Conservation (phyloP, 768 basidiomycete genomes). For the Boletus subcaerulescens region DNA sequence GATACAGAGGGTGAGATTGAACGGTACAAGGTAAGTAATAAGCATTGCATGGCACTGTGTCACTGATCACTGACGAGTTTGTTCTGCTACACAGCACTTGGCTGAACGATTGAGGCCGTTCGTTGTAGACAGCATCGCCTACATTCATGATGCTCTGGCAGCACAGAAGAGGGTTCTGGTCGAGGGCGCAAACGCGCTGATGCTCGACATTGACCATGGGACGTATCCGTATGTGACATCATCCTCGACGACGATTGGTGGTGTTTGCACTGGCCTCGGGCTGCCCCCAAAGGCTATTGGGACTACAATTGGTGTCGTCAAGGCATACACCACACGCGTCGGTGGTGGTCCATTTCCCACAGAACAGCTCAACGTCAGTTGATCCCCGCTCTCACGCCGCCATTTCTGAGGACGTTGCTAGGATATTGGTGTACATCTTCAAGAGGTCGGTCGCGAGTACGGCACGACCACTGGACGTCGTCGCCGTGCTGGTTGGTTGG, state of each 20-base stretch:
- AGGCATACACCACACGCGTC: slow-evolving; percentile 97
- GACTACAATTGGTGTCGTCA: slow-evolving; percentile 89
- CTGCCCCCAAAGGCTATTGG: slow-evolving; percentile 89
- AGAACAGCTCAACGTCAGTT: slow-evolving; percentile 82
- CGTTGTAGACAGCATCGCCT: slow-evolving; percentile 85
- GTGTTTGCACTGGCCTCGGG: slow-evolving; percentile 96
- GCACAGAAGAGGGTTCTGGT: slow-evolving; percentile 81
- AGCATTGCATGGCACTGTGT: neutral
- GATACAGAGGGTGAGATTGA: slow-evolving; percentile 95
- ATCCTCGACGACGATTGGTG: slow-evolving; percentile 89
- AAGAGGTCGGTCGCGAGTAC: slow-evolving; percentile 91
- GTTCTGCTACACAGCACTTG: slow-evolving; percentile 55
- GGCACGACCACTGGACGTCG: slow-evolving; percentile 92
- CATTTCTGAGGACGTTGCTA: slow-evolving; percentile 28
- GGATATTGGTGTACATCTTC: slow-evolving; percentile 82
- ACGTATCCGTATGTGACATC: slow-evolving; percentile 99
- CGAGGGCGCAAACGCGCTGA: slow-evolving; percentile 96
- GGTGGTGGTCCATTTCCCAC: slow-evolving; percentile 99
- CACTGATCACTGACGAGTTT: neutral
- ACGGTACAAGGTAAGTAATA: slow-evolving; percentile 75
- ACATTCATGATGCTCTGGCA: slow-evolving; percentile 76
- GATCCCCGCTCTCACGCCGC: neutral
- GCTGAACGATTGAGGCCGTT: slow-evolving; percentile 84
- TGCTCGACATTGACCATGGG: slow-evolving; percentile 98
- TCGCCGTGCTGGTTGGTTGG: slow-evolving; percentile 96